Conservation (phyloP, 495 filamentous ascomycete genomes). For the Penicillium waksmanii region DNA sequence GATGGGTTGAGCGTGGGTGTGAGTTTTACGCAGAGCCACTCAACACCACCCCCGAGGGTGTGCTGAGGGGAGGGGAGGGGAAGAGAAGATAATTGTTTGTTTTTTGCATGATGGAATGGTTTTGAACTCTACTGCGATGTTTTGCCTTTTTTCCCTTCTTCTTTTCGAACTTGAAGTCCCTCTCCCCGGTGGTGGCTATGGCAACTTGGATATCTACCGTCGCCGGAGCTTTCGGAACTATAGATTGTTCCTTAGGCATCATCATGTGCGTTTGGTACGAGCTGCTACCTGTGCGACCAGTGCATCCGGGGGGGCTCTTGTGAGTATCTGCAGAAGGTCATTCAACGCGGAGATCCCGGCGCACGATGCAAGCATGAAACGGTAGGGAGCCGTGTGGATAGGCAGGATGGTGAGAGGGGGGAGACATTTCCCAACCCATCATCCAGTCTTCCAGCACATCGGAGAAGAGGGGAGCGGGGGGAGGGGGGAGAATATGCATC, state of each 20-base stretch:
- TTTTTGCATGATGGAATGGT: neutral
- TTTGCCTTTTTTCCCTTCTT: no score
- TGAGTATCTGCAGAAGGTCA: conserved; percentile 17
- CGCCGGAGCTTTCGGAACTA: conserved; percentile 28
- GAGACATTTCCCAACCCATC: neutral
- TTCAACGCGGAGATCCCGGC: conserved; percentile 17
- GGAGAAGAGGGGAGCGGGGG: conserved; percentile 4
- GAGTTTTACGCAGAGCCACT: neutral
- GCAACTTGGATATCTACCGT: conserved; percentile 6
- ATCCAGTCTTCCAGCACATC: neutral
- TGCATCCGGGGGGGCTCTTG: conserved; percentile 17
- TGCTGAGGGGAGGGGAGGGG: neutral
- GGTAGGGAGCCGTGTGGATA: conserved; percentile 1
- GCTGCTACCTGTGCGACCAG: conserved; percentile 13
- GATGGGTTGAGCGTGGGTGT: neutral
- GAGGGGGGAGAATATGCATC: conserved; percentile 3
- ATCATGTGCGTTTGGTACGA: conserved; percentile 18
- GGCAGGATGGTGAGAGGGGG: neutral
- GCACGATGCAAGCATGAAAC: conserved; percentile 19
- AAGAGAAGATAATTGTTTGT: neutral
- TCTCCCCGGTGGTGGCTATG: neutral
- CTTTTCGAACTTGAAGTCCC: no score
- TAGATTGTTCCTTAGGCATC: conserved; percentile 8
- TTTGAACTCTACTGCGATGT: neutral
- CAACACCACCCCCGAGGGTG: no score